Conservation (phyloP, 202 grass and related monocot species). For the Schoenoplectus triqueter region DNA sequence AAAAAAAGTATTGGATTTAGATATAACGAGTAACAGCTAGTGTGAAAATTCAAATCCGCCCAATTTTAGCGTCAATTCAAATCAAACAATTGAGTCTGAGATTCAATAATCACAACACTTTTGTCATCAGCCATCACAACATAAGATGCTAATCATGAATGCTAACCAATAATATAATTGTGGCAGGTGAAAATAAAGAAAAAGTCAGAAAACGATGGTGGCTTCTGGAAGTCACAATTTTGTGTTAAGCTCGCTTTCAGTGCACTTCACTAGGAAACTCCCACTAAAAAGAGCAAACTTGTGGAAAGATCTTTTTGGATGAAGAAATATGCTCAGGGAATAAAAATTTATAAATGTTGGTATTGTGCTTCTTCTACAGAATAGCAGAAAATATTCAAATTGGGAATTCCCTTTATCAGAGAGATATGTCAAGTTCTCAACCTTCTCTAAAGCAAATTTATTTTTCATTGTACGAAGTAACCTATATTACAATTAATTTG, state of each 20-base stretch:
- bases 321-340: background rate
- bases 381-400: background rate
- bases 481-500: too few relatives aligned
- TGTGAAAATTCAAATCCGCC: too few relatives aligned
- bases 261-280: background rate
- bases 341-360: background rate
- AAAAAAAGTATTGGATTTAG: background rate
- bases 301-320: background rate
- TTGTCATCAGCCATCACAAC: background rate
- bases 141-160: background rate
- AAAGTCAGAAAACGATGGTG: background rate
- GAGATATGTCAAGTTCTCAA: background rate
- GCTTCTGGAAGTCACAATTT: background rate
- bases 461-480: background rate
- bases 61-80: background rate
- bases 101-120: background rate
- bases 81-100: background rate
- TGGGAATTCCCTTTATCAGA: background rate
- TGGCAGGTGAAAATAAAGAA: conserved; percentile 11
- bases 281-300: background rate
- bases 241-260: background rate
- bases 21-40: background rate
- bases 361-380: too few relatives aligned
- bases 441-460: background rate
- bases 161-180: background rate